Conservation (phyloP, 805 yeast genomes). For the Lipomyces japonicus region DNA sequence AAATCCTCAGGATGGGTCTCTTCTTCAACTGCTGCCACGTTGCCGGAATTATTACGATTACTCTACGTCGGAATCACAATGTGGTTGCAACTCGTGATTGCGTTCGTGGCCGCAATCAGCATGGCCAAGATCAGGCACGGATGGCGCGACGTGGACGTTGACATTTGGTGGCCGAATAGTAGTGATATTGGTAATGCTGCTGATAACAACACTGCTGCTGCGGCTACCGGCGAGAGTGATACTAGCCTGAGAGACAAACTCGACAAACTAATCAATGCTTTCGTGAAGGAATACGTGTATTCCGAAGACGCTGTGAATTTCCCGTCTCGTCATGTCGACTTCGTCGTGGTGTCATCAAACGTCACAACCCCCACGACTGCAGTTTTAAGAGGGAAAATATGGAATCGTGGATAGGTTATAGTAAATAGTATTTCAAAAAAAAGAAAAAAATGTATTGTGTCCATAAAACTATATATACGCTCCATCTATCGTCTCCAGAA, state of each 20-base stretch:
- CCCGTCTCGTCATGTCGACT: not conserved
- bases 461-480: not conserved
- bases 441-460: not conserved
- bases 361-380: too few relatives aligned
- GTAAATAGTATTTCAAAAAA: too few relatives aligned
- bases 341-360: not conserved
- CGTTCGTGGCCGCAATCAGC: not conserved
- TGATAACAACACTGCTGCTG: too few relatives aligned
- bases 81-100: not conserved
- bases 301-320: not conserved
- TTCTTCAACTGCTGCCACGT: not conserved
- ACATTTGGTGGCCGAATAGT: not conserved
- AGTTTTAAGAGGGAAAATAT: not conserved
- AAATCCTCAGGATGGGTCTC: too few relatives aligned
- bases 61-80: not conserved
- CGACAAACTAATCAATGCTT: not conserved
- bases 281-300: not conserved
- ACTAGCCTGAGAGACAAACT: too few relatives aligned
- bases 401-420: not conserved
- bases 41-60: not conserved
- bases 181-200: not conserved
- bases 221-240: too few relatives aligned
- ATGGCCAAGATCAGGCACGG: not conserved
- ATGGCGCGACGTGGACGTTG: not conserved
- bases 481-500: slow-evolving; percentile 18